Conservation (phyloP, 1,284 basidiomycete genomes). For the Trichosporon sp. region DNA sequence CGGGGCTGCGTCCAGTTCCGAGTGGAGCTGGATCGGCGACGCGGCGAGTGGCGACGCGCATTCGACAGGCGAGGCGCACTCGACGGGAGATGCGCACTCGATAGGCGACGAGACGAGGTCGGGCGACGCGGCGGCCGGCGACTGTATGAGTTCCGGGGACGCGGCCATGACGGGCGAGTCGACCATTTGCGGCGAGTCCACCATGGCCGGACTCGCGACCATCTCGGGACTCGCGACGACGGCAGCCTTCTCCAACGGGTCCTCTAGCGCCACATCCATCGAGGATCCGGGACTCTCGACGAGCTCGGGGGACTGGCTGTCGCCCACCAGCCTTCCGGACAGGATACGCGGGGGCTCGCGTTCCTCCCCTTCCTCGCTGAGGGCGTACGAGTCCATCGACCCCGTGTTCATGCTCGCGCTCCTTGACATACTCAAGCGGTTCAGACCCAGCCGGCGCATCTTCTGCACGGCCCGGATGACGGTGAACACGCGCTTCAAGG, state of each 20-base stretch:
- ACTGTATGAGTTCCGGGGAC: conserved; percentile 22
- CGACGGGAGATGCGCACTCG: not conserved
- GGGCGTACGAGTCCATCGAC: conserved; percentile 52
- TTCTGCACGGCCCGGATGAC: conserved; percentile 56
- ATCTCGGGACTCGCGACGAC: not conserved
- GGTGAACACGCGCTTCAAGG: conserved; percentile 51
- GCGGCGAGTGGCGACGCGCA: not conserved
- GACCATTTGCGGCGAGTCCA: conserved; percentile 15
- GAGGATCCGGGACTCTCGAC: conserved; percentile 23
- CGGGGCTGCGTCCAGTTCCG: no score
- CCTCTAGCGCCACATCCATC: not conserved
- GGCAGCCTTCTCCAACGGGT: conserved; percentile 18
- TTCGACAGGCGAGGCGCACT: not conserved
- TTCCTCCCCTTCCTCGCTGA: conserved; percentile 28
- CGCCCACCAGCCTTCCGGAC: not conserved
- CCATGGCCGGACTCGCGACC: conserved; percentile 18
- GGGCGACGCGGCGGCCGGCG: conserved; percentile 20
- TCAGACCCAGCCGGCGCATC: conserved; percentile 28
- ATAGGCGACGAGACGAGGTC: not conserved
- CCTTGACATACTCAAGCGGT: conserved; percentile 30
- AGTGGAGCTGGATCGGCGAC: not conserved
- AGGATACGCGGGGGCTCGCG: conserved; percentile 3
- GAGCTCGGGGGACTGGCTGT: conserved; percentile 18
- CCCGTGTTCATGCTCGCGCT: conserved; percentile 36
- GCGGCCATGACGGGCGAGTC: conserved; percentile 18